A percentile compares a stretch with the other conserved stretches of the same genome.
Conservation (phyloP, 2,329 filamentous ascomycete genomes). For the Domatiomyces globalis region DNA sequence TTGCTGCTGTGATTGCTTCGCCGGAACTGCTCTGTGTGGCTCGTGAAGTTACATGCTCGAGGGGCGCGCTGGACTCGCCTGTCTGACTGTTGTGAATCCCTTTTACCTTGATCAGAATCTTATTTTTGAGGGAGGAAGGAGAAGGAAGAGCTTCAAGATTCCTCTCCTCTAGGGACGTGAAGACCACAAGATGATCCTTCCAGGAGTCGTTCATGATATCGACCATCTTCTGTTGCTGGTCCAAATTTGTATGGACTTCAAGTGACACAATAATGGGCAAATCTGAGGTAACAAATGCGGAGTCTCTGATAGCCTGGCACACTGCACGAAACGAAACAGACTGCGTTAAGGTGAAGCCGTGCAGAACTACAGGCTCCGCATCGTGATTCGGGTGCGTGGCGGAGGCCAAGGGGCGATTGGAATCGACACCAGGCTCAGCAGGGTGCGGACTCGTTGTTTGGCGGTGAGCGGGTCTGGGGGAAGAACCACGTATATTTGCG, state of each 20-base stretch:
- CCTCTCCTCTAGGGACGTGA: constrained; percentile 31
- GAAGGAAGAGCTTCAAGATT: constrained; percentile 43
- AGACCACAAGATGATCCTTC: constrained; percentile 58
- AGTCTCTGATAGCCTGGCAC: constrained; percentile 62
- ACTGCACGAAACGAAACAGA: constrained; percentile 80
- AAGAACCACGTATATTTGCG: constrained; percentile 7
- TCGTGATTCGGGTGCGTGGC: constrained; percentile 15
- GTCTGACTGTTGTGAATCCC: constrained; percentile 38
- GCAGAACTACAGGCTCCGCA: constrained; percentile 65
- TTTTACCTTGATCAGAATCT: constrained; percentile 76
- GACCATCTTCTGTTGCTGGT: constrained; percentile 86
- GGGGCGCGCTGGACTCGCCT: constrained; percentile 19
- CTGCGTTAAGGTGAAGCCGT: constrained; percentile 74
- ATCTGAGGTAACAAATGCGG: constrained; percentile 60
- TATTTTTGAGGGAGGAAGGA: constrained; percentile 57
- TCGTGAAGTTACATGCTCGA: constrained; percentile 19
- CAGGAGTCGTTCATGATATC: constrained; percentile 86
- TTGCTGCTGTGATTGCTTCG: not conserved
- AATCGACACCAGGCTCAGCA: not conserved
- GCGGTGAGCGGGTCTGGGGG: not conserved
- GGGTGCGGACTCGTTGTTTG: too few relatives aligned
- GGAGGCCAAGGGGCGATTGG: not conserved
- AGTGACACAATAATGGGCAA: constrained; percentile 82
- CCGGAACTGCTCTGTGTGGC: constrained; percentile 28
- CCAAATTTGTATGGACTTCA: constrained; percentile 69